Base-by-base conservation (phyloP, 345 rosid genomes). In the Melaleuca alternifolia region DNA sequence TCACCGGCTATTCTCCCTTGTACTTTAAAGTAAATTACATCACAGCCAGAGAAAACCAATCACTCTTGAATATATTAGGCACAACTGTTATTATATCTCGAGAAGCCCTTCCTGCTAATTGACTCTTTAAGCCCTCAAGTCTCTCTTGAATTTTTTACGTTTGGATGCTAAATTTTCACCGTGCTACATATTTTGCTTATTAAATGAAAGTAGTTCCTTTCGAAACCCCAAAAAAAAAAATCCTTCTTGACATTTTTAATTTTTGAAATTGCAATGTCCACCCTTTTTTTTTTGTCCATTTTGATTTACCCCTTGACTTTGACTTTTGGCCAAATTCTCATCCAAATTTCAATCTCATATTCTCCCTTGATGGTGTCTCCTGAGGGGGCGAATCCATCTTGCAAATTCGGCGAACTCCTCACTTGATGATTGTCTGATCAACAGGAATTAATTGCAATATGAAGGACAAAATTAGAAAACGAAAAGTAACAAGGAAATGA, bases 231-330 rank as follows among this genome's bases (percentile, higher is more conserved):
- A 41, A 83, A n/a, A n/a, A n/a, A n/a, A n/a, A n/a, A n/a, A n/a
- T n/a, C n/a, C 28, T 2, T 56, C 13, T 4, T 24, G 61, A 0
- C 28, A 6, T 56, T 56, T 24, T 4, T n/a, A 4, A 5, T 4
- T 56, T 56, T n/a, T 56, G 61, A 56, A 56, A 56, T 56, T 56
- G 61, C 61, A 56, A 56, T 56, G 28, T 23, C 6, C 61, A 4
- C 61, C 61, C 28, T 56, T 0, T 56, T 23, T 0, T 56, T 11
- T 56, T n/a, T 41, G 14, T 56, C 28, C 0, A 28, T 56, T 56
- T 56, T 28, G 26, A 56, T 56, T n/a, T 2, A 56, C 14, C 13
- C 62, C 0, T 24, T 0, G 0, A 24, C 0, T 24, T 4, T 56
- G 62, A 56, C 0, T 56, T 56, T 5, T 3, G 62, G 28, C 62